These are phyloP conservation scores for Willaertia magna DNA, from an alignment of 208 protist genomes.

Conservation along the genomic window DNA sequence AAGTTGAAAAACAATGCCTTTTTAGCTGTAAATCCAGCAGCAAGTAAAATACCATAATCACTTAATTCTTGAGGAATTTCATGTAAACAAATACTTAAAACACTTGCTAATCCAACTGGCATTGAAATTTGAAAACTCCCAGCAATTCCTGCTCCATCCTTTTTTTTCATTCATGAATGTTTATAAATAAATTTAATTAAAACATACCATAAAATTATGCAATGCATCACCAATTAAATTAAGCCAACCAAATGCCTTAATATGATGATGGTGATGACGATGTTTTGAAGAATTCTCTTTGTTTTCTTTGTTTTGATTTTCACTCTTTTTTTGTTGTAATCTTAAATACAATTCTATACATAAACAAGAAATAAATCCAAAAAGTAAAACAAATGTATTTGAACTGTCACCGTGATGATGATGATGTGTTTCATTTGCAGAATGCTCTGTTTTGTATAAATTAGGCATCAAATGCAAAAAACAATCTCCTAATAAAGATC, in stretches of 20 bases:
- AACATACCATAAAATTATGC: constrained; percentile 15
- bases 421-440: background rate
- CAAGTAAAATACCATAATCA: background rate
- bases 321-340: background rate
- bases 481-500: background rate
- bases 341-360: background rate
- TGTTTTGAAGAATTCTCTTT: background rate
- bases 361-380: background rate
- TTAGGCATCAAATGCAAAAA: background rate
- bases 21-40: background rate
- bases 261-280: background rate
- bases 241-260: background rate
- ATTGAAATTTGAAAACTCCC: background rate
- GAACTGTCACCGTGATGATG: background rate
- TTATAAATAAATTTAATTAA: too few species aligned
- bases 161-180: too few species aligned
- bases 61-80: constrained; percentile 1
- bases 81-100: background rate
- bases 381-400: background rate
- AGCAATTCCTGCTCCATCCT: constrained; percentile 2
- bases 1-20: background rate
- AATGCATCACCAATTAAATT: constrained; percentile 1
- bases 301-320: background rate
- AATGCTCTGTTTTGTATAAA: background rate
- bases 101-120: background rate